Conservation (phyloP, 352 stramenopile genomes). For the Globisporangium emineosum region DNA sequence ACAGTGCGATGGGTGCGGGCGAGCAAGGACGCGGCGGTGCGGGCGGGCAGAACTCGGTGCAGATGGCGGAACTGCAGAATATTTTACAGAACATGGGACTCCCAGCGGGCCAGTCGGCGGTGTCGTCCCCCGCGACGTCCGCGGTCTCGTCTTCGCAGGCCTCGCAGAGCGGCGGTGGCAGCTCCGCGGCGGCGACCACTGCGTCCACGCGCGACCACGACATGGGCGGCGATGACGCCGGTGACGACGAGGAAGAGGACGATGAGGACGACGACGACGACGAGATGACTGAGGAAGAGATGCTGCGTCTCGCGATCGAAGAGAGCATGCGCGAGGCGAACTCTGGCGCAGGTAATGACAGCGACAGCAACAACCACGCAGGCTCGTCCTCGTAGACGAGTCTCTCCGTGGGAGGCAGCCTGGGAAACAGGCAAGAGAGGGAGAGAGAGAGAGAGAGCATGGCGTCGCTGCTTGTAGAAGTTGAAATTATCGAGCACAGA, state of each 20-base stretch:
- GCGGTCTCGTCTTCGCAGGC: conserved; percentile 74
- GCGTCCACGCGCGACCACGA: conserved; percentile 79
- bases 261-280: conserved; percentile 80
- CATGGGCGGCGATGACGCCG: conserved; percentile 71
- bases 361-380: conserved; percentile 26
- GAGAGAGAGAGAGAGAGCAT: neutral
- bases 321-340: conserved; percentile 85
- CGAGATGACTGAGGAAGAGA: conserved; percentile 85
- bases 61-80: conserved; percentile 86
- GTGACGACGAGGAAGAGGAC: conserved; percentile 52
- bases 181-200: conserved; percentile 65
- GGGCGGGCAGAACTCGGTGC: conserved; percentile 45
- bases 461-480: neutral
- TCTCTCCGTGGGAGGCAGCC: neutral
- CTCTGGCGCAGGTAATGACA: conserved; percentile 52
- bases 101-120: conserved; percentile 57
- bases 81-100: conserved; percentile 89
- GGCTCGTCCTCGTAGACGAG: conserved; percentile 43
- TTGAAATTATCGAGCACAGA: neutral
- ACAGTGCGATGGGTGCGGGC: conserved; percentile 71
- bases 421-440: neutral
- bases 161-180: conserved; percentile 62
- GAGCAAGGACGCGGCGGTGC: conserved; percentile 55
- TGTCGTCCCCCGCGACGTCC: conserved; percentile 70
- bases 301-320: conserved; percentile 82